These are phyloP conservation scores for Russula olivacea DNA, from an alignment of 768 basidiomycete species.

Conservation along the genomic window DNA sequence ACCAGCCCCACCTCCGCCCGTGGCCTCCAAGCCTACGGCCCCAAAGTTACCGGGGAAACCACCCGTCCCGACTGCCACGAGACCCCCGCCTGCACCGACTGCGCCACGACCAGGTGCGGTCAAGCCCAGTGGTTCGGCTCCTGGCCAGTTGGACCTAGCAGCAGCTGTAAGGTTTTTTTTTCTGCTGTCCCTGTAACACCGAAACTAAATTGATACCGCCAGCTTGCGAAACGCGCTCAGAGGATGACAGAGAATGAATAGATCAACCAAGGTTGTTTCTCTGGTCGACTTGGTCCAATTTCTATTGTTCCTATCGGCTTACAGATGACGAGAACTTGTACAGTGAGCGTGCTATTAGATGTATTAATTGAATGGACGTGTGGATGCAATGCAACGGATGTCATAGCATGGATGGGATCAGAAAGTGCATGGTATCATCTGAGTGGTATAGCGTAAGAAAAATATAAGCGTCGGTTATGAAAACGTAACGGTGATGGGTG, in stretches of 20 bases:
- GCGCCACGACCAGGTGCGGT: constrained; percentile 35
- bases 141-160: constrained; percentile 72
- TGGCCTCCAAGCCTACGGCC: constrained; percentile 48
- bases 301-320: constrained; percentile 5
- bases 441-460: not conserved
- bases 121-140: constrained; percentile 39
- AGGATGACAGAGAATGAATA: constrained; percentile 25
- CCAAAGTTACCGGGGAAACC: constrained; percentile 54
- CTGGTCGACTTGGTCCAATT: not conserved
- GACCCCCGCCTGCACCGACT: constrained; percentile 40
- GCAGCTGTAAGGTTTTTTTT: constrained; percentile 56
- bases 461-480: constrained; percentile 27
- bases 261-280: not conserved
- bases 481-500: constrained; percentile 43
- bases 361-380: constrained; percentile 17
- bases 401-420: not conserved
- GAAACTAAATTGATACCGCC: constrained; percentile 9
- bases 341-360: constrained; percentile 22
- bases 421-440: constrained; percentile 25
- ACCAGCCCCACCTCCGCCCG: constrained; percentile 46
- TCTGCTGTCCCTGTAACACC: constrained; percentile 8
- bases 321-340: constrained; percentile 9
- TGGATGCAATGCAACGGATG: constrained; percentile 14
- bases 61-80: constrained; percentile 51
- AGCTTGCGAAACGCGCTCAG: constrained; percentile 79